Percentiles rank a stretch among this genome's conserved stretches.
Evolutionary conservation across 345 rosid species (phyloP).

Genomic region (Eucalyptus cladocalyx): DNA sequence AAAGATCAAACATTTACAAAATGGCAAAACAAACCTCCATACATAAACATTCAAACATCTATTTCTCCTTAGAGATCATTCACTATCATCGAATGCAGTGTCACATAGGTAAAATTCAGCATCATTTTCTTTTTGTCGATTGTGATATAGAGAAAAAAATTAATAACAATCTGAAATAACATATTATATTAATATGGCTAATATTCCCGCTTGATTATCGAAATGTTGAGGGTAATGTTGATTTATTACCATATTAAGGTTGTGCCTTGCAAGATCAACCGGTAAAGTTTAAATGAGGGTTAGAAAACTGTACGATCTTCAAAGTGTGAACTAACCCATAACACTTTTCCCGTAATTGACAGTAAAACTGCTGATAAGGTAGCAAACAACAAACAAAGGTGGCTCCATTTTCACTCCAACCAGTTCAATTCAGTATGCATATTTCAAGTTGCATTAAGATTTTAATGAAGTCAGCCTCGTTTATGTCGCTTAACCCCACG

Average conservation of each 20-base stretch:
- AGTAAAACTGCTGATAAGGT: not conserved
- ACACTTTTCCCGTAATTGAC: not conserved
- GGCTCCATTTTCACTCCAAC: not conserved
- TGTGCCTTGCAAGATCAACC: not conserved
- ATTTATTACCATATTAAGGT: not conserved
- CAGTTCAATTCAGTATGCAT: not conserved
- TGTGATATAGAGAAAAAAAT: not conserved
- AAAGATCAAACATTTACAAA: too few relatives aligned
- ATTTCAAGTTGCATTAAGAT: not conserved
- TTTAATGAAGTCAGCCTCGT: not conserved
- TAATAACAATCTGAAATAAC: not conserved
- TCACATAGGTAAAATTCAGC: not conserved
- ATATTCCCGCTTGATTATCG: too few relatives aligned
- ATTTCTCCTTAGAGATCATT: not conserved
- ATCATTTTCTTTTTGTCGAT: not conserved
- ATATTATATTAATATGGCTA: too few relatives aligned
- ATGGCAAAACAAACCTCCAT: not conserved
- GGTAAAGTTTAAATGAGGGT: not conserved
- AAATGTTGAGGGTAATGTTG: not conserved
- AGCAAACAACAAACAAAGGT: not conserved
- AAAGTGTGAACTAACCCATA: not conserved
- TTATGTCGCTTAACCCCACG: not conserved
- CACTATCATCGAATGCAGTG: not conserved
- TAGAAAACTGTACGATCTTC: not conserved
- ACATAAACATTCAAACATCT: not conserved